These are phyloP conservation scores for Jacaranda mimosifolia DNA, from an alignment of 257 asterid genomes.

Conservation along the genomic window DNA sequence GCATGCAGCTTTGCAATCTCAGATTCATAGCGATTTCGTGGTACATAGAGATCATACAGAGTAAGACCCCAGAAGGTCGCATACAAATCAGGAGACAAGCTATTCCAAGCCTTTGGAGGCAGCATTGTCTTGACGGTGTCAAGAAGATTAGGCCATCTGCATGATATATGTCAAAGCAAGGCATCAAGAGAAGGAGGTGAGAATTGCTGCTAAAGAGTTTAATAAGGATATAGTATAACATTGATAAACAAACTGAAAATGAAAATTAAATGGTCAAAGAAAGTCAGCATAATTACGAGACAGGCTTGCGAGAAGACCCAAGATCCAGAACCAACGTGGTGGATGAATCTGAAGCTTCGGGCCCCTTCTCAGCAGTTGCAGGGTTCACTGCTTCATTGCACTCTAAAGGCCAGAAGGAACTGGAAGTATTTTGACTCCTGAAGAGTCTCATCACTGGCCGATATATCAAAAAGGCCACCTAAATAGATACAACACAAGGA, in stretches of 20 bases:
- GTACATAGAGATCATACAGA: conserved; percentile 94
- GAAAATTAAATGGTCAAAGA: conserved; percentile 28
- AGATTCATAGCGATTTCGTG: conserved; percentile 87
- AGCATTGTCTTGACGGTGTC: conserved; percentile 89
- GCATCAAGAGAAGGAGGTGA: conserved; percentile 32
- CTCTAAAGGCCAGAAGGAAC: conserved; percentile 87
- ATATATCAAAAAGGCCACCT: conserved; percentile 95
- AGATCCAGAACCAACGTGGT: conserved; percentile 72
- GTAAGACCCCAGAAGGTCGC: conserved; percentile 99
- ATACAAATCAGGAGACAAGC: conserved; percentile 95
- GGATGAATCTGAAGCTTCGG: conserved; percentile 58
- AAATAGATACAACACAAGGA: conserved; percentile 40
- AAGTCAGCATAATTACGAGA: conserved; percentile 56
- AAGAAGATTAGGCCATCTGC: conserved; percentile 94
- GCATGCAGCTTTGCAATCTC: conserved; percentile 90
- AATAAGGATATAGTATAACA: conserved; percentile 22
- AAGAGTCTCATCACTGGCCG: conserved; percentile 99
- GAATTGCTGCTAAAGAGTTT: conserved; percentile 5
- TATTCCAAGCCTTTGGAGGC: conserved; percentile 98
- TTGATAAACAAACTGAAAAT: conserved; percentile 14
- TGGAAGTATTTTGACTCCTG: conserved; percentile 64
- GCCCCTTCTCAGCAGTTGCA: conserved; percentile 59
- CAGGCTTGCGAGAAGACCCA: conserved; percentile 76
- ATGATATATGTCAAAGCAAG: conserved; percentile 29
- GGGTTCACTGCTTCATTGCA: conserved; percentile 56